Evolutionary conservation across 1,284 basidiomycete genomes (phyloP).

Genomic region (Leccinum subrobustum): DNA sequence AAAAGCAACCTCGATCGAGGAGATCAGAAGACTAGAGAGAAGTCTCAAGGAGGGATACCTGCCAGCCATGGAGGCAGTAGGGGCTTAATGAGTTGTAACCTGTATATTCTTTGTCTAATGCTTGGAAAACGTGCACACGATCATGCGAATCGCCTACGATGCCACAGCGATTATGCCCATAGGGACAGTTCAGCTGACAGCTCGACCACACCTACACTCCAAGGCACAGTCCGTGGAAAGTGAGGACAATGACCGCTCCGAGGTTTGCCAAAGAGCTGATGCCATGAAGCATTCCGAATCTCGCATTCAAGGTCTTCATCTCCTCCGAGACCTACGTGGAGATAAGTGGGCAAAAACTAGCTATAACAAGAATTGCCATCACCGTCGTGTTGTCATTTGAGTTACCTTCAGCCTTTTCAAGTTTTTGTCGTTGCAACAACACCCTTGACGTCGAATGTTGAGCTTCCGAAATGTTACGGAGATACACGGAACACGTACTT

Average conservation of each 20-base stretch:
- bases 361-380: conserved; percentile 20
- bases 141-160: not conserved
- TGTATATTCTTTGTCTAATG: conserved; percentile 28
- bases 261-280: conserved; percentile 69
- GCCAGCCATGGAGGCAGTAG: conserved; percentile 72
- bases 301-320: conserved; percentile 67
- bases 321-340: conserved; percentile 56
- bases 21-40: conserved; percentile 85
- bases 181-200: not conserved
- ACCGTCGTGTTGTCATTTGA: conserved; percentile 62
- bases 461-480: not conserved
- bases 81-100: conserved; percentile 49
- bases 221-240: conserved; percentile 74
- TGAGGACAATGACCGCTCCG: conserved; percentile 55
- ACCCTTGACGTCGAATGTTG: conserved; percentile 40
- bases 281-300: conserved; percentile 67
- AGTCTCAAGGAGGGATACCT: conserved; percentile 86
- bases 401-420: conserved; percentile 77
- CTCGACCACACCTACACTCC: conserved; percentile 43
- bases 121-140: not conserved
- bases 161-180: not conserved
- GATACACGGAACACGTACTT: conserved; percentile 43
- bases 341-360: not conserved
- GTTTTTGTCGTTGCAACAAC: conserved; percentile 69
- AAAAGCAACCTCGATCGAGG: conserved; percentile 87